These are phyloP conservation scores for Rubia balearica DNA, from an alignment of 305 asterid genomes.

Conservation along the genomic window DNA sequence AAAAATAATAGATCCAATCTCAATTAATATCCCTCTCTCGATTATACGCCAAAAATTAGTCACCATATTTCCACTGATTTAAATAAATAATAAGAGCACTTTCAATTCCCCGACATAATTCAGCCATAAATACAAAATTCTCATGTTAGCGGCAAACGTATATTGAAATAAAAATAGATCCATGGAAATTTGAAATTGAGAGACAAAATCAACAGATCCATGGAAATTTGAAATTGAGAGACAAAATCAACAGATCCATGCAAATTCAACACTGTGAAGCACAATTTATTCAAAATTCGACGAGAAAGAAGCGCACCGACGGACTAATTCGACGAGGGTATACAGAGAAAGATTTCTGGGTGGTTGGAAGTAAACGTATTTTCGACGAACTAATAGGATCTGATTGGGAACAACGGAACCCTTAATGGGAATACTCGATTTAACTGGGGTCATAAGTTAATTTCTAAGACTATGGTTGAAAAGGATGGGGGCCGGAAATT, in stretches of 20 bases:
- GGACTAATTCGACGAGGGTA: background rate
- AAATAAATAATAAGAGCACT: background rate
- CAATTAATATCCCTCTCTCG: background rate
- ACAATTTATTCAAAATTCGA: background rate
- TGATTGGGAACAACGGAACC: background rate
- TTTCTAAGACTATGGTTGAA: background rate
- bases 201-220: background rate
- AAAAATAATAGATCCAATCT: background rate
- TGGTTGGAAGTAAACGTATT: conserved; percentile 6
- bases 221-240: background rate
- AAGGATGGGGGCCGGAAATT: background rate
- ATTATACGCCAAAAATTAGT: background rate
- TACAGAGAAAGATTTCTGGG: conserved; percentile 12
- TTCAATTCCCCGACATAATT: background rate
- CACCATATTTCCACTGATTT: background rate
- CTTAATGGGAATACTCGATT: conserved; percentile 15
- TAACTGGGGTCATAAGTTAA: background rate
- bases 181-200: background rate
- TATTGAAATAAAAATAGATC: background rate
- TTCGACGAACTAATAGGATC: background rate
- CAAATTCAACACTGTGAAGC: background rate
- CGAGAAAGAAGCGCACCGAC: background rate
- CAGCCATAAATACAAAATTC: background rate
- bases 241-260: background rate
- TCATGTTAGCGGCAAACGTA: background rate